A percentile compares a stretch with the other conserved stretches of the same genome.
Evolutionary conservation across 768 basidiomycete species (phyloP).

Genomic region (Podaxis sp.): DNA sequence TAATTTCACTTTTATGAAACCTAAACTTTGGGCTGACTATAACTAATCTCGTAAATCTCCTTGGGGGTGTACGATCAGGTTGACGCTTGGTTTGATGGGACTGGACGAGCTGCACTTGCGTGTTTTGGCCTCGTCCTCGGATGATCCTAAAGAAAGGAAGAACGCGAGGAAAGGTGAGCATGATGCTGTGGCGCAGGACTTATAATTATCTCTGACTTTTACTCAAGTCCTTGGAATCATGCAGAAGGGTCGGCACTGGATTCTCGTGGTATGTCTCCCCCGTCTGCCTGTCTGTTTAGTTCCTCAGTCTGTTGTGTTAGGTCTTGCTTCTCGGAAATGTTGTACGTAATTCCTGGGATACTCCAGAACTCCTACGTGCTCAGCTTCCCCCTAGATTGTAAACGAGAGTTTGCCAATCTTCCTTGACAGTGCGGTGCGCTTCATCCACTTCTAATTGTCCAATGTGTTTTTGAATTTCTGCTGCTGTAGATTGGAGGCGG

Average conservation of each 20-base stretch:
- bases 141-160: constrained; percentile 61
- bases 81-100: constrained; percentile 93
- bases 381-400: constrained; percentile 48
- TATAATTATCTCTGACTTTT: constrained; percentile 2
- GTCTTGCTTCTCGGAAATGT: constrained; percentile 89
- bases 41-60: not conserved
- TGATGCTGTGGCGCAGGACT: not conserved
- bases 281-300: not conserved
- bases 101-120: constrained; percentile 89
- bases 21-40: not conserved
- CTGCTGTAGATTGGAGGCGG: constrained; percentile 53
- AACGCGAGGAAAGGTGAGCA: constrained; percentile 70
- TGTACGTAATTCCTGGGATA: constrained; percentile 40
- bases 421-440: constrained; percentile 67
- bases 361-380: not conserved
- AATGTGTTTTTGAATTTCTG: not conserved
- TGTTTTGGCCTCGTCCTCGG: constrained; percentile 80
- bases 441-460: not conserved
- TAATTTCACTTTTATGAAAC: not conserved
- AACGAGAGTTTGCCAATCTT: constrained; percentile 87
- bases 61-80: constrained; percentile 36
- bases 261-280: constrained; percentile 69
- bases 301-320: constrained; percentile 32
- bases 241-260: constrained; percentile 83
- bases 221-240: constrained; percentile 52